Conservation (phyloP, 2,329 filamentous ascomycete species). For the Fusarium sterilihyphosum region DNA sequence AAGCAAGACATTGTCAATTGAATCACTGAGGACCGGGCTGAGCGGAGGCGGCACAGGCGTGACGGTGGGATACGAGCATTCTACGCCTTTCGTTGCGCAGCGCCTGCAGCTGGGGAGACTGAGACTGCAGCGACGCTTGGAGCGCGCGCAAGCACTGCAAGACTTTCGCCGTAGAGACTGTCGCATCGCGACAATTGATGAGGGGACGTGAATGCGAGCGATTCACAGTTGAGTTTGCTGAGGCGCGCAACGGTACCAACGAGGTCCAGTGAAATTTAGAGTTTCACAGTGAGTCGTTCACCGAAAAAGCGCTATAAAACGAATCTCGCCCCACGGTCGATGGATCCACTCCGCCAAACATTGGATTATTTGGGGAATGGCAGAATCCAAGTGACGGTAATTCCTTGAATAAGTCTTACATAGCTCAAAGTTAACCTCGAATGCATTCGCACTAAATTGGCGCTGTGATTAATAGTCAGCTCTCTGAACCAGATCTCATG, state of each 20-base stretch:
- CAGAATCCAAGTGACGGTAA: not conserved
- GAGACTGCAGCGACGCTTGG: not conserved
- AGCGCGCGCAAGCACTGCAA: not conserved
- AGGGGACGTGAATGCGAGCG: not conserved
- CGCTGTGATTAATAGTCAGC: not conserved
- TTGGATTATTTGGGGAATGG: not conserved
- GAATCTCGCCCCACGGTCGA: fast-evolving
- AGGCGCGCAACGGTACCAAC: not conserved
- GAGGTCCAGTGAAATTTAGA: too few relatives aligned
- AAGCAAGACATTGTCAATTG: not conserved
- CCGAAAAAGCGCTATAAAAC: not conserved
- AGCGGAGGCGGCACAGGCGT: not conserved
- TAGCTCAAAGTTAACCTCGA: fast-evolving
- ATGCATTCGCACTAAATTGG: not conserved
- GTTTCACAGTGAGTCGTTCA: not conserved
- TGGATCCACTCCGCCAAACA: not conserved
- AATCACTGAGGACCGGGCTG: not conserved
- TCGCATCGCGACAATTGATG: not conserved
- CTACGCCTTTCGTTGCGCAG: not conserved
- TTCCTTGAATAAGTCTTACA: not conserved
- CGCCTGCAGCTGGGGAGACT: not conserved
- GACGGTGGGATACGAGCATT: not conserved
- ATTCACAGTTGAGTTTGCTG: not conserved
- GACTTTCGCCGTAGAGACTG: not conserved
- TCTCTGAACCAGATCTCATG: not conserved